These are phyloP conservation scores for Allomyces javanicus DNA, from an alignment of 192 early-diverging fungal species.

Conservation along the genomic window DNA sequence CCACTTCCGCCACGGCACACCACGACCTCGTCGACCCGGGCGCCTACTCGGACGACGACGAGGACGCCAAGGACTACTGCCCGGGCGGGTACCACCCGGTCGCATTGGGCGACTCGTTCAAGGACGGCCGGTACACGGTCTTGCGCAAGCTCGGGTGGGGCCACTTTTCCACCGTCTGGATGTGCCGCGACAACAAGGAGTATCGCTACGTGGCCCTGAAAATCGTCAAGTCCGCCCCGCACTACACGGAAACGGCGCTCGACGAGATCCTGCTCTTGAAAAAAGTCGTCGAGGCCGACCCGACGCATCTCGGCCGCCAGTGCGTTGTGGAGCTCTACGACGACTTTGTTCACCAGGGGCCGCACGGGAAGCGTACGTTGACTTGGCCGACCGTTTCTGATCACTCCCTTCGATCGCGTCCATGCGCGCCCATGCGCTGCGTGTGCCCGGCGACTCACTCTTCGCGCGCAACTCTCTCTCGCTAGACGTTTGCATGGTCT, in stretches of 20 bases:
- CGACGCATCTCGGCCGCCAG: slow-evolving; percentile 25
- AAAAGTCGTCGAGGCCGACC: slow-evolving; percentile 47
- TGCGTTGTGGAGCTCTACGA: slow-evolving; percentile 79
- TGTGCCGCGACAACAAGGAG: slow-evolving; percentile 50
- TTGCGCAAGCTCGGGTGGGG: slow-evolving; percentile 95
- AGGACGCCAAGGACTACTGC: slow-evolving; percentile 76
- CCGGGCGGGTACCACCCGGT: slow-evolving; percentile 79
- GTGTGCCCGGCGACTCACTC: no score
- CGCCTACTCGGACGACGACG: slow-evolving; percentile 46
- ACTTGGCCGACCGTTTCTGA: no score
- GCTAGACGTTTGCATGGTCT: slow-evolving; percentile 81
- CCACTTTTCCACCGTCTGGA: slow-evolving; percentile 96
- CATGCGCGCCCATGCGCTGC: no score
- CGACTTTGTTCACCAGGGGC: slow-evolving; percentile 73
- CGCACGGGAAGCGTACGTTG: slow-evolving; percentile 51
- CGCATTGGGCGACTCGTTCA: slow-evolving; percentile 58
- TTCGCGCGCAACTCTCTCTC: no score
- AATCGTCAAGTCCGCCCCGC: slow-evolving; percentile 85
- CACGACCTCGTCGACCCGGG: no score
- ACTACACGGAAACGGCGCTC: slow-evolving; percentile 86
- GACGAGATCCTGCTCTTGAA: slow-evolving; percentile 92
- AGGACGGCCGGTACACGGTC: slow-evolving; percentile 56
- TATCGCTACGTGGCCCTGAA: slow-evolving; percentile 82
- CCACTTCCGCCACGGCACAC: no score
- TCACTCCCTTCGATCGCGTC: no score